phyloP scores from a whole-genome alignment of 371 early-diverging fungal genomes.

The Blakeslea trispora region DNA sequence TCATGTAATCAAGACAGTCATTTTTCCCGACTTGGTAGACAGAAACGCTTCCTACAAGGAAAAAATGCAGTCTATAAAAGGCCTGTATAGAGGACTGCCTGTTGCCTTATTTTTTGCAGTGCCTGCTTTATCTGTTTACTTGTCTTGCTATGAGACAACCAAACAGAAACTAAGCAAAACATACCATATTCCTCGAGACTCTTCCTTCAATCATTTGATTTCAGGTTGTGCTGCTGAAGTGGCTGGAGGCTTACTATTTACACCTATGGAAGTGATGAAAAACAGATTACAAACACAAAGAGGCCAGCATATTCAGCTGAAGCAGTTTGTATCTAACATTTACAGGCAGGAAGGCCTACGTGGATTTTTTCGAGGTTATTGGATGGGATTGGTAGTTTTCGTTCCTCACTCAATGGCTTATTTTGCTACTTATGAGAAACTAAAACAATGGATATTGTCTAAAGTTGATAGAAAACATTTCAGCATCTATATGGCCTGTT shows the following conservation, averaged over 20 bases:
- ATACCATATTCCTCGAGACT: constrained; percentile 10
- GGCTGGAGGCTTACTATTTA: constrained; percentile 60
- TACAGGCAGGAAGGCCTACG: constrained; percentile 58
- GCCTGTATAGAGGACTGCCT: constrained; percentile 67
- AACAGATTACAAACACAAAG: constrained; percentile 59
- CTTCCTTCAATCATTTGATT: constrained; percentile 47
- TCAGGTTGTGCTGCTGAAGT: constrained; percentile 63
- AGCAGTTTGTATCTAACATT: constrained; percentile 35
- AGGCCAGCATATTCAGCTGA: neutral
- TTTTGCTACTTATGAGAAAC: constrained; percentile 77
- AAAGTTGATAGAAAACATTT: constrained; percentile 22
- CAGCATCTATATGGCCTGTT: constrained; percentile 56
- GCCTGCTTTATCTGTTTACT: constrained; percentile 75
- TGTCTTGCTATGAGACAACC: constrained; percentile 69
- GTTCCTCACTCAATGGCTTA: constrained; percentile 71
- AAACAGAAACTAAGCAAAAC: constrained; percentile 45
- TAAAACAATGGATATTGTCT: constrained; percentile 50
- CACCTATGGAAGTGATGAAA: constrained; percentile 87
- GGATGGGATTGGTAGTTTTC: constrained; percentile 71
- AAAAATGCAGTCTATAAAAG: constrained; percentile 6
- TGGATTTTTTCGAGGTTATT: constrained; percentile 80
- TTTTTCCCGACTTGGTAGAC: constrained; percentile 5
- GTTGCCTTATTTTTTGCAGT: constrained; percentile 71
- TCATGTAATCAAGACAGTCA: neutral
- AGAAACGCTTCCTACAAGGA: constrained; percentile 3